Conservation (phyloP, 2,329 filamentous ascomycete species). For the Xylariales sp. region DNA sequence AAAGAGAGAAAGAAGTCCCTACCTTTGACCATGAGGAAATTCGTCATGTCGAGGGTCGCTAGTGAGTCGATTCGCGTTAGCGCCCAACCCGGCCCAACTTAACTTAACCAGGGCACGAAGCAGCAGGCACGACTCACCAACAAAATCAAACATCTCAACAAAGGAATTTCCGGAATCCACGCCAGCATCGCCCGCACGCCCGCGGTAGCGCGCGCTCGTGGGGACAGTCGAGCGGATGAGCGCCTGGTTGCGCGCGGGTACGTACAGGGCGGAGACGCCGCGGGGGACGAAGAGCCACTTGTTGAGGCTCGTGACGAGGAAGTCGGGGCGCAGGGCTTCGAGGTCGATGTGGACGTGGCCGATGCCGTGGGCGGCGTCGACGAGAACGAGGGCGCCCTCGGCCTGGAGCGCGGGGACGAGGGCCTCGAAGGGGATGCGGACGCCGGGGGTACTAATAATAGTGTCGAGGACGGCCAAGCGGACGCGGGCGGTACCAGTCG, state of each 20-base stretch:
- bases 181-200: conserved; percentile 43
- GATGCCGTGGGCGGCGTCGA: conserved; percentile 75
- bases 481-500: conserved; percentile 55
- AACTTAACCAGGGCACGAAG: no score
- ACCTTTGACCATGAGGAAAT: conserved; percentile 66
- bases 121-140: conserved; percentile 31
- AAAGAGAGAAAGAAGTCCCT: conserved; percentile 6
- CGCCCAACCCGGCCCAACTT: not conserved
- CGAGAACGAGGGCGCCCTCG: conserved; percentile 66
- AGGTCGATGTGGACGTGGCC: conserved; percentile 73
- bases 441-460: conserved; percentile 71
- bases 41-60: conserved; percentile 68
- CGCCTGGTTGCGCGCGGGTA: conserved; percentile 68
- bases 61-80: conserved; percentile 40
- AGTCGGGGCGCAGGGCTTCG: conserved; percentile 68
- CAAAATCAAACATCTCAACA: conserved; percentile 54
- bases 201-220: conserved; percentile 70
- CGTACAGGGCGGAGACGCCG: conserved; percentile 72
- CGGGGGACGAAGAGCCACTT: conserved; percentile 77
- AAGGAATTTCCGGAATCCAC: conserved; percentile 26
- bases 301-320: conserved; percentile 74
- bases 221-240: conserved; percentile 72
- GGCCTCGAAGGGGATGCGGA: conserved; percentile 72
- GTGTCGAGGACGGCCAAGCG: conserved; percentile 73
- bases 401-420: conserved; percentile 63